Conservation (phyloP, 2,329 filamentous ascomycete genomes). For the Diaporthe aspalathi region DNA sequence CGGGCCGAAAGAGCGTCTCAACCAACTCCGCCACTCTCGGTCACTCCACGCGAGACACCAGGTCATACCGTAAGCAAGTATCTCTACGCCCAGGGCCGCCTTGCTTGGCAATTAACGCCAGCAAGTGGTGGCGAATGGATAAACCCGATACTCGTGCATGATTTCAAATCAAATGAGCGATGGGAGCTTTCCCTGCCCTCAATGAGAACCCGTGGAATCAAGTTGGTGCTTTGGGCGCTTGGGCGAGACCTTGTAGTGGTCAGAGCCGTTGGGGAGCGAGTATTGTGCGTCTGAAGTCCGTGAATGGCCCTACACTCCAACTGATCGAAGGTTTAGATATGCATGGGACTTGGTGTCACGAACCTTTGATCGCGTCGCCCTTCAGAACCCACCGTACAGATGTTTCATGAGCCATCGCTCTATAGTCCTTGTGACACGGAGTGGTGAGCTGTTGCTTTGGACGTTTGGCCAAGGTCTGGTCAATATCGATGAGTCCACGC, state of each 20-base stretch:
- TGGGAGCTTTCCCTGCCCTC: neutral
- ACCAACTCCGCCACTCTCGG: too few species aligned
- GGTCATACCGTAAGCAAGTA: neutral
- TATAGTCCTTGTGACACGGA: conserved; percentile 4
- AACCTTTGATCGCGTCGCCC: neutral
- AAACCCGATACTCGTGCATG: conserved; percentile 4
- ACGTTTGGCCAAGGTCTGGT: neutral
- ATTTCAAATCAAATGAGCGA: neutral
- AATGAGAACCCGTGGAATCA: neutral
- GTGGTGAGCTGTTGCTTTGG: conserved; percentile 16
- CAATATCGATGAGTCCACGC: conserved; percentile 10
- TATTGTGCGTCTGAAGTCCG: neutral
- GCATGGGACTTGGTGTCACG: neutral
- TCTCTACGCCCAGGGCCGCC: conserved; percentile 1
- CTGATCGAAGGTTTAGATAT: conserved; percentile 1
- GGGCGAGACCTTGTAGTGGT: conserved; percentile 15
- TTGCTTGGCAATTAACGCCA: conserved; percentile 23
- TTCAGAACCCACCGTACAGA: neutral
- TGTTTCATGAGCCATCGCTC: conserved; percentile 5
- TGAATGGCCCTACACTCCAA: neutral
- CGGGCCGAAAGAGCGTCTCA: neutral
- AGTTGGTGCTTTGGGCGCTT: neutral
- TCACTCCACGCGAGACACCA: neutral
- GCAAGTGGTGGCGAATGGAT: neutral
- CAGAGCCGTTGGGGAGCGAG: conserved; percentile 1